Evolutionary conservation across 1,139 yeast species (phyloP), one percentile per base, ranked within the genome.

Genomic region (Meyerozyma carpophila): DNA sequence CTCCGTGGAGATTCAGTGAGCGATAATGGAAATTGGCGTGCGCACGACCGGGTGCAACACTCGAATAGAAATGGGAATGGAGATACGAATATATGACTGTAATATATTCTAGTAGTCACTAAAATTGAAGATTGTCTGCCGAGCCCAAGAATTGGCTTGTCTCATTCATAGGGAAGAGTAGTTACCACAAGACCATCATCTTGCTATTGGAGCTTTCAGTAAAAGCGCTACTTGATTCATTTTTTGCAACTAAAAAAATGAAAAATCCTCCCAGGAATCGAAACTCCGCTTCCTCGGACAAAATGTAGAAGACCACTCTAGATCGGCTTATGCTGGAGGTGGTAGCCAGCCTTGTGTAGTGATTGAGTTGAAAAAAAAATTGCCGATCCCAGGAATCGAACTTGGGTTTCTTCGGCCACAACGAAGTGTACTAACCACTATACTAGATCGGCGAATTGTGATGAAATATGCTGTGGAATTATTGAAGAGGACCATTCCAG

Each of bases 351-450:
- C 3, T 16, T 16, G 2, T 16, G 18, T 16, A 16, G 18, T 2
- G 18, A 16, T 3, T 3, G 24, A 21, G 24, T 5, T 21, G 24
- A 45, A 50, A 58, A 56, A 56, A 56, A 47, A 44, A 25, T 26
- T 66, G 70, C 70, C 68, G 70, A 63, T 61, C 67, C 70, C 70
- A 65, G 70, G 70, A 66, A 66, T 65, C 70, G 70, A 66, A 67
- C 70, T 60, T 67, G 70, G 71, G 34, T 31, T 31, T 13, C 34
- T 31, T 31, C 16, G 20, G 16, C 34, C 34, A 31, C 20, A 31
- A 14, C 34, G 34, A 31, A 13, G 64, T 63, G 71, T 66, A 66
- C 71, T 66, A 52, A 65, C 71, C 71, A 66, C 71, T 65, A 66
- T 65, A 66, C 71, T 61, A 65, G 68, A 61, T 63, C 69, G 68